Evolutionary conservation across 2,329 filamentous ascomycete genomes (phyloP), one percentile per base, ranked within the genome.

Genomic region (Colletotrichum liaoningense): DNA sequence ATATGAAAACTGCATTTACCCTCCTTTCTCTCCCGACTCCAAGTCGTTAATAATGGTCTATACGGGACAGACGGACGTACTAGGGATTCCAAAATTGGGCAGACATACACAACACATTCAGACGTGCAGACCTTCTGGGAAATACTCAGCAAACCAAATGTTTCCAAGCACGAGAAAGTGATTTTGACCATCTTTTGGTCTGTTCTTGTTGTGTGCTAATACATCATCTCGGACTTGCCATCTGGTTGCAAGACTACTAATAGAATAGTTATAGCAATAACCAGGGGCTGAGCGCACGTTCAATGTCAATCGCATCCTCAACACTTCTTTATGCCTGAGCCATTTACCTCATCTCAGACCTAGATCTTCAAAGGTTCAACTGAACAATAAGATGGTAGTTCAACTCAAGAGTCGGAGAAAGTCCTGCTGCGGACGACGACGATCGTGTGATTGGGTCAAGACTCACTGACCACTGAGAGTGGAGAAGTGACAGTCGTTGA

Each of bases 401-500:
- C 52, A 55, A 55, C 22, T 16, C 7, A 56, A 16, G n/a, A 38
- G 22, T 59, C 14, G 55, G 54, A 24, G 54, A 42, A 42, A 24
- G 56, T 49, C 42, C 19, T 49, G 5, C 59, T 59, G 30, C 38
- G 16, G 38, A 28, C 11, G 55, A 46, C 68, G 63, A 67, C 64
- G 55, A 33, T 35, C 24, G 55, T 4, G 33, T 52, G 14, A 56
- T 62, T 71, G 63, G 63, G n/a, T 54, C 46, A 9, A 56, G 33
- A 56, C 46, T 30, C 63, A 42, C 35, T 65, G 63, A 65, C 69
- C 69, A 72, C 24, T 72, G 28, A 42, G 65, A 63, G 69, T 69
- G 65, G 69, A 54, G 64, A 69, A 63, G 69, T 69, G 69, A 72
- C 65, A 72, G 54, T 72, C 64, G 57, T 14, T 16, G 14, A 28